Evolutionary conservation across 495 filamentous ascomycete species (phyloP).

Genomic region (Aspergillus incahuasiensis): DNA sequence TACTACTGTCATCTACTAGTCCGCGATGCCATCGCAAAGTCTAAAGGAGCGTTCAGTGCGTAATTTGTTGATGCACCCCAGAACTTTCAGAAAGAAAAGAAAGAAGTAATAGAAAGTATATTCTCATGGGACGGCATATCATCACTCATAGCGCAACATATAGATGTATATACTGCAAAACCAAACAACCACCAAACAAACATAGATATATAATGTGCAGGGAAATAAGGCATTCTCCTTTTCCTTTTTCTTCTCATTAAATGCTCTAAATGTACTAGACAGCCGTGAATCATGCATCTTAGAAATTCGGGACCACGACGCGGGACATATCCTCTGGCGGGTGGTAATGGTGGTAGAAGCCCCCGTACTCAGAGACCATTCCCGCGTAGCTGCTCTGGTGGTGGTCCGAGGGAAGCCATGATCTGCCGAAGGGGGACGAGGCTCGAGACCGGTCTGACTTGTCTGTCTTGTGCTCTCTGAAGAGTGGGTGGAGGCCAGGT

Average conservation of each 20-base stretch:
- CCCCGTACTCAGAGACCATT: not conserved
- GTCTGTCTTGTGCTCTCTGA: not conserved
- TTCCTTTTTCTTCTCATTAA: not conserved
- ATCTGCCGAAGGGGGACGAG: conserved; percentile 34
- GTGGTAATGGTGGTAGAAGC: not conserved
- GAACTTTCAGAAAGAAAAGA: no score
- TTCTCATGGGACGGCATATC: not conserved
- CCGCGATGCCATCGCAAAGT: no score
- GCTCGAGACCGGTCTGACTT: conserved; percentile 24
- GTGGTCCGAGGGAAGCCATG: conserved; percentile 37
- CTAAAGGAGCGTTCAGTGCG: no score
- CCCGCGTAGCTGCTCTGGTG: conserved; percentile 20
- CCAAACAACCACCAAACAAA: not conserved
- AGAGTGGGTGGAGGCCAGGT: not conserved
- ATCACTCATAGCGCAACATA: not conserved
- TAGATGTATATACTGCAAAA: not conserved
- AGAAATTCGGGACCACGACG: not conserved
- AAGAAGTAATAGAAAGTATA: not conserved
- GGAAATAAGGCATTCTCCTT: not conserved
- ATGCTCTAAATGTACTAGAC: not conserved
- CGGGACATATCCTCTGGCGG: not conserved
- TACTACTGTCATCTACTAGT: no score
- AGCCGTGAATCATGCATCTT: not conserved
- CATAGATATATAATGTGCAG: not conserved
- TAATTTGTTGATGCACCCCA: no score